Percentiles rank a stretch among this genome's conserved stretches.
Conservation (phyloP, 73 alveolate species). For the Urostyla sp. region DNA sequence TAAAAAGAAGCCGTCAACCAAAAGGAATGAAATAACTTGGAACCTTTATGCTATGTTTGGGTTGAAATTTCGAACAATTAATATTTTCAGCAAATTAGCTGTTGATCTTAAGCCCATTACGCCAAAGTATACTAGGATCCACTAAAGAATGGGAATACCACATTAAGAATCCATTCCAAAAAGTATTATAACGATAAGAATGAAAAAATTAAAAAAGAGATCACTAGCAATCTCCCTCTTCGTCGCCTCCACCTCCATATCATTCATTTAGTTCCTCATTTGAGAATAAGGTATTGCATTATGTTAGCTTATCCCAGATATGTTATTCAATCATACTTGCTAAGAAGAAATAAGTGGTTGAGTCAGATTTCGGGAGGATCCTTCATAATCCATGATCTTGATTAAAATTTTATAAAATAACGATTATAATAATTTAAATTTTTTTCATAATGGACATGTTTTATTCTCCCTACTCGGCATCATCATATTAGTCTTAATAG, state of each 20-base stretch:
- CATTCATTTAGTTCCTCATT: not conserved
- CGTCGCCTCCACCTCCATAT: not conserved
- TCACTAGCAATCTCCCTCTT: constrained; percentile 28
- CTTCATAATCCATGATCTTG: no score
- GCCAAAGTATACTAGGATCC: constrained; percentile 37
- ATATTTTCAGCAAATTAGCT: not conserved
- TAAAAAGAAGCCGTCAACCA: constrained; percentile 23
- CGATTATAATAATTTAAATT: no score
- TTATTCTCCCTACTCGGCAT: no score
- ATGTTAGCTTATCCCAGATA: constrained; percentile 5
- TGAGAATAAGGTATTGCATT: not conserved
- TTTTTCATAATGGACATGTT: no score
- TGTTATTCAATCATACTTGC: not conserved
- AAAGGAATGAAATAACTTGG: not conserved
- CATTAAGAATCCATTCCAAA: constrained; percentile 16
- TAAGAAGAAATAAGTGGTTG: no score
- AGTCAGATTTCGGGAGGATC: no score
- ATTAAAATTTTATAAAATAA: no score
- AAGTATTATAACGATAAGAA: not conserved
- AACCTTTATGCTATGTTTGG: no score
- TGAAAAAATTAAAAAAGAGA: constrained; percentile 1
- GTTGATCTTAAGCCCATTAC: not conserved
- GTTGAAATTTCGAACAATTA: not conserved
- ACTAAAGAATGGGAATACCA: constrained; percentile 32
- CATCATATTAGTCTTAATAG: no score